Evolutionary conservation across 139 green algal genomes (phyloP), one percentile per base, ranked within the genome.

Genomic region (Asterochloris erici): DNA sequence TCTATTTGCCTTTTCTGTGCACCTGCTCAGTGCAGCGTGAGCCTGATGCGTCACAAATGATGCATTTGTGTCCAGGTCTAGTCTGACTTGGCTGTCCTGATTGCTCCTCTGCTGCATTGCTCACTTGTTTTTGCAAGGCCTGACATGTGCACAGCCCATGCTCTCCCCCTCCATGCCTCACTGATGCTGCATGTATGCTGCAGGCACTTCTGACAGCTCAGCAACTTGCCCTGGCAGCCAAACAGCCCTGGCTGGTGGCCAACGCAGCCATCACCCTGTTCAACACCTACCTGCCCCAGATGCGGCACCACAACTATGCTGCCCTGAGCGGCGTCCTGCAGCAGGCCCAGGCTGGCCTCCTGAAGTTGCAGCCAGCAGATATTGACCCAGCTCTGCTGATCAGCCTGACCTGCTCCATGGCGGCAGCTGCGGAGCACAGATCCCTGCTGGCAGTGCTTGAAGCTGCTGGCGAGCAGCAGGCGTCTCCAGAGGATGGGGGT

Each of bases 231-330:
- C 60, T 84, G 28, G 78, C 84, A 54, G 82, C 84, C 10, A 81
- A 84, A 26, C 84, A 90, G 84, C 78, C 88, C 1, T 94, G 90
- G 90, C 85, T 91, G 70, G 82, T 89, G n/a, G 73, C 87, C 64
- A 94, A 94, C 71, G 84, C 82, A 15, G 90, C 88, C 0, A 77
- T 89, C 66, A 73, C 82, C 60, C 73, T 85, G 0, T 94, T 88
- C 87, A 92, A 94, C 84, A 84, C 83, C 4, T 91, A 87, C 78
- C 85, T 90, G 47, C 86, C 88, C 21, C 71, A 86, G 70, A 85
- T 94, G 87, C 86, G 88, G 69, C 84, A 86, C 60, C 86, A 92
- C 66, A 38, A 79, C 10, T 84, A 81, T 74, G 70, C 79, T 0
- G 84, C 84, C 23, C 29, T 90, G 63, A 12, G 66, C n/a, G 79